These are phyloP conservation scores for Leishmania aethiopica DNA, from an alignment of 208 protist species.

Conservation along the genomic window DNA sequence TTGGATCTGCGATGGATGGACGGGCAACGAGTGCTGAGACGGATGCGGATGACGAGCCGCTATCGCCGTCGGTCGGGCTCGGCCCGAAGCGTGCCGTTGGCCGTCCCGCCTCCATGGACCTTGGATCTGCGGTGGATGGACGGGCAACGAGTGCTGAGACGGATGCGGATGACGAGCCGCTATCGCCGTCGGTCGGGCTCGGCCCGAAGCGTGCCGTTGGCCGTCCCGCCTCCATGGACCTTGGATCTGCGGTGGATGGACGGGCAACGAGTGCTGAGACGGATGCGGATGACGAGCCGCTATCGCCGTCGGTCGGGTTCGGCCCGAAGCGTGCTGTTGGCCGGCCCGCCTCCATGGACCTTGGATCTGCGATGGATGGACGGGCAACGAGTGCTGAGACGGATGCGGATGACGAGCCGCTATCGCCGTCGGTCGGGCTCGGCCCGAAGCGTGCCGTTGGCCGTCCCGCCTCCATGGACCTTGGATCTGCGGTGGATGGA, in stretches of 20 bases:
- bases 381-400: neutral
- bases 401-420: neutral
- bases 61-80: neutral
- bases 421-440: neutral
- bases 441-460: neutral
- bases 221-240: neutral
- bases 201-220: neutral
- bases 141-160: neutral
- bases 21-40: neutral
- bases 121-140: neutral
- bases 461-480: neutral
- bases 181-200: neutral
- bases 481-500: neutral
- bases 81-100: neutral
- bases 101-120: neutral
- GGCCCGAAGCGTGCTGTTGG: neutral
- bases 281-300: neutral
- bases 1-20: neutral
- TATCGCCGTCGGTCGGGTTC: neutral
- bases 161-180: neutral
- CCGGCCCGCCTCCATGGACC: neutral
- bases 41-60: neutral
- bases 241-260: neutral
- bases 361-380: neutral
- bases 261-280: neutral